Conservation (phyloP, 2,329 filamentous ascomycete species). For the Claviceps digitariae region DNA sequence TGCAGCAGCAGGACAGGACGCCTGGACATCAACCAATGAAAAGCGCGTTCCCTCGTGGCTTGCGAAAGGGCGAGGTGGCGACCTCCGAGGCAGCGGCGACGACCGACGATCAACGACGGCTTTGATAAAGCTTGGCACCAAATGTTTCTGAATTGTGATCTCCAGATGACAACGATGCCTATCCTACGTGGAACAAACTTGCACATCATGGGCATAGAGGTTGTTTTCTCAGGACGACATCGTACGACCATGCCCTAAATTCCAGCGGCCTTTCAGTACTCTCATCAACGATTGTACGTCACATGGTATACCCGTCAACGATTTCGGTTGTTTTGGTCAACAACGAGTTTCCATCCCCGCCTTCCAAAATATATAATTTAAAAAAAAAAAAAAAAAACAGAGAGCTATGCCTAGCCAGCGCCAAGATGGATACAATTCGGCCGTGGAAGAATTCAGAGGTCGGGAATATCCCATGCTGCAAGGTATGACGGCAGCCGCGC, state of each 20-base stretch:
- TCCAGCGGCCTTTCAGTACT: not conserved
- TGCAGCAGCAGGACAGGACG: no score
- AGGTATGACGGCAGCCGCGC: conserved; percentile 27
- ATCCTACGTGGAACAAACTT: not conserved
- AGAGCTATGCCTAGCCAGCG: not conserved
- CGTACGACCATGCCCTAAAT: not conserved
- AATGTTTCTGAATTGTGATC: not conserved
- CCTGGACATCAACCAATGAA: not conserved
- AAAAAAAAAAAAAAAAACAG: no score
- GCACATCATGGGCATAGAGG: not conserved
- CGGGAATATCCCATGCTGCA: conserved; percentile 57
- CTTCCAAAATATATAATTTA: not conserved
- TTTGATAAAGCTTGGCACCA: not conserved
- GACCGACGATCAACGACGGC: conserved; percentile 2
- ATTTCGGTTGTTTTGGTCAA: not conserved
- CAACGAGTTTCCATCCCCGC: not conserved
- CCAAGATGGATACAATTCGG: conserved; percentile 35
- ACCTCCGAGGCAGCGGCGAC: conserved; percentile 15
- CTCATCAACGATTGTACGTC: not conserved
- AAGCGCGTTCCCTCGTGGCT: not conserved
- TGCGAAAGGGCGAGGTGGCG: conserved; percentile 16
- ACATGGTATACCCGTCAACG: not conserved
- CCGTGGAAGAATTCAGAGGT: conserved; percentile 44
- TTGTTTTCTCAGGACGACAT: not conserved
- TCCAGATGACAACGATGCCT: not conserved